Evolutionary conservation across 306 rosid genomes (phyloP).

Genomic region (Fragaria nilgerrensis): DNA sequence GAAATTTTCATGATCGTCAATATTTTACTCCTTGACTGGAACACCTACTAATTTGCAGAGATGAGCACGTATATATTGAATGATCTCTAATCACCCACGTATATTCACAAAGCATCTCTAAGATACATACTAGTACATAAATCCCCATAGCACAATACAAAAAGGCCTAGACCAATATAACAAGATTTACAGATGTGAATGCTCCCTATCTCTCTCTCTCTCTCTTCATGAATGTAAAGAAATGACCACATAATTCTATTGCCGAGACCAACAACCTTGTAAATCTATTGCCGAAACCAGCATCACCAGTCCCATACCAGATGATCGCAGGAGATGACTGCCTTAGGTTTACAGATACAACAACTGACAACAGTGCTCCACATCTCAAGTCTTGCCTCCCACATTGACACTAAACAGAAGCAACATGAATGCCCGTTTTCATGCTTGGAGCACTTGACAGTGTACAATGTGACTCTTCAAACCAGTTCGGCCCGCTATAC

Average conservation of each 20-base stretch:
- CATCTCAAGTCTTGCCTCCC: slow-evolving; percentile 24
- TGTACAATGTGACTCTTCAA: slow-evolving; percentile 96
- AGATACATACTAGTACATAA: slow-evolving; percentile 38
- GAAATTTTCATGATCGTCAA: too few relatives aligned
- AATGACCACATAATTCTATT: slow-evolving; percentile 51
- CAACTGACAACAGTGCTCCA: not conserved
- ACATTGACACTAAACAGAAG: slow-evolving; percentile 18
- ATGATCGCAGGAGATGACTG: not conserved
- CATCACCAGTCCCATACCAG: slow-evolving; percentile 1
- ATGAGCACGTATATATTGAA: slow-evolving; percentile 20
- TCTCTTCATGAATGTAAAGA: slow-evolving; percentile 45
- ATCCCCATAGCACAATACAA: slow-evolving; percentile 41
- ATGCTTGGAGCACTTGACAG: slow-evolving; percentile 97
- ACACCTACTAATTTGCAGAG: not conserved
- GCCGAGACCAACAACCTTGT: slow-evolving; percentile 39
- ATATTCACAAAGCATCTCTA: slow-evolving; percentile 58
- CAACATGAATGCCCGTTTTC: slow-evolving; percentile 27
- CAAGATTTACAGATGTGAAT: slow-evolving; percentile 63
- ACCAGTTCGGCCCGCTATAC: slow-evolving; percentile 80
- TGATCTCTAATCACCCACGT: slow-evolving; percentile 25
- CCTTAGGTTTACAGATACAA: not conserved
- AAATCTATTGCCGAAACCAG: slow-evolving; percentile 1
- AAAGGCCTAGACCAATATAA: slow-evolving; percentile 40
- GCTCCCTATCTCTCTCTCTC: slow-evolving; percentile 35
- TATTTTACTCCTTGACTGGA: not conserved